Base-by-base conservation (phyloP, 352 stramenopile species). In the Pythium coloratum region DNA sequence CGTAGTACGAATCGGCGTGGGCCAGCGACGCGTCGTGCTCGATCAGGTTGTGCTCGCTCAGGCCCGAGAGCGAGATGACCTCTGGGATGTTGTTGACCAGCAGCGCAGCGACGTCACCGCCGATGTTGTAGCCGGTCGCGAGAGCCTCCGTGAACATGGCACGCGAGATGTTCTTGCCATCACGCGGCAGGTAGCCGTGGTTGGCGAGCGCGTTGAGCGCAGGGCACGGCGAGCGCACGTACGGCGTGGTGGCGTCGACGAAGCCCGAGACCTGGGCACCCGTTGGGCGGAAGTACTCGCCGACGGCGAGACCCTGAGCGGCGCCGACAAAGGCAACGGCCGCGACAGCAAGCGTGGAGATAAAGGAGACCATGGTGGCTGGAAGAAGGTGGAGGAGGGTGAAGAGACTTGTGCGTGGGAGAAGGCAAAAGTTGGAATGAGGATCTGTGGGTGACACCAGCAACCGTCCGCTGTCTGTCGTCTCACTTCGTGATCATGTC, bases 181-280 rank as follows among this genome's bases (percentile, higher is more conserved):
- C 72, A n/a, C 81, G 78, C 5, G 78, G 76, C 3, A 89, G 34
- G 62, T 84, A 76, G 34, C 75, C 78, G 69, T 89, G 78, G 72
- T 89, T 89, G 34, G 77, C 76, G 14, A 89, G 64, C 33, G 78
- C 64, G 61, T 89, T 89, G 59, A 89, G 64, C 33, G 56, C 73
- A 0, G 80, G 80, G 57, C 80, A 89, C 16, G 80, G 80, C 13
- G 62, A 76, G n/a, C 77, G 75, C 20, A 62, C 67, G 68, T 74
- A 85, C 1, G 63, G 3, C 40, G 68, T 55, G 56, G 64, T 49
- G 7, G 53, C 54, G 18, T 33, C 54, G 3, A 33, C 16, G 16
- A 59, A n/a, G 24, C 33, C 55, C 18, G 47, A 54, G 47, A 49
- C 58, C 3, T 50, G 20, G 16, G 26, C 6, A 34, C 44, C 44